Base-by-base conservation (phyloP, 805 yeast species). In the Jamesozyma jinghongensis region DNA sequence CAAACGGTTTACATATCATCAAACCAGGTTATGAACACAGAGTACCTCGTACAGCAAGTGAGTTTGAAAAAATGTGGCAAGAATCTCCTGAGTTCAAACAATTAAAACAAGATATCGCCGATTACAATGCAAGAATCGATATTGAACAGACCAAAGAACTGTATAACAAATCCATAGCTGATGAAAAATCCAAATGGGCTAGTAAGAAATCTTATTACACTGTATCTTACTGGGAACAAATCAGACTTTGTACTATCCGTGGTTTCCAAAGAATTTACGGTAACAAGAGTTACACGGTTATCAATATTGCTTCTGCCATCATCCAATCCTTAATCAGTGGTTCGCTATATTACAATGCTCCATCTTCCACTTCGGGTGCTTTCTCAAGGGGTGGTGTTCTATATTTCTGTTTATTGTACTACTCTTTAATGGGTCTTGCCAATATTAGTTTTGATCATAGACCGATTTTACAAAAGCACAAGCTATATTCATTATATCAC, bases 381-480 rank as follows among this genome's bases (percentile, higher is more conserved):
- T 81, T 75, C 51, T 70, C 81, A 10, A 68, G 85, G 47, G 80
- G 83, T 44, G 84, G 85, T 53, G 67, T 73, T 19, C 50, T 80
- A 3, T 81, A 75, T 61, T 81, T 79, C 52, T 67, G 77, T 32
- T 62, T 77, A 10, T 63, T 81, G 44, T 77, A 75, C 56, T 70
- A 68, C 54, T 59, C 71, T 4, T 65, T 74, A 49, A 65, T 70
- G 66, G 70, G 74, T 32, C 47, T 74, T 22, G 74, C 77, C 3
- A 74, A 70, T 45, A 62, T 72, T 25, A 58, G 72, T 53, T 68
- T 75, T 49, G 71, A 64, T 18, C 69, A 74, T 28, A 70, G 82
- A 49, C 72, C 77, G 37, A 75, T 85, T 47, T 71, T 81, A 18
- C 74, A 73, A 52, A 83, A 84, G 52, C 94, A 85, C 55, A 77